Conservation (phyloP, 2,329 filamentous ascomycete species). For the Claviceps paspali region DNA sequence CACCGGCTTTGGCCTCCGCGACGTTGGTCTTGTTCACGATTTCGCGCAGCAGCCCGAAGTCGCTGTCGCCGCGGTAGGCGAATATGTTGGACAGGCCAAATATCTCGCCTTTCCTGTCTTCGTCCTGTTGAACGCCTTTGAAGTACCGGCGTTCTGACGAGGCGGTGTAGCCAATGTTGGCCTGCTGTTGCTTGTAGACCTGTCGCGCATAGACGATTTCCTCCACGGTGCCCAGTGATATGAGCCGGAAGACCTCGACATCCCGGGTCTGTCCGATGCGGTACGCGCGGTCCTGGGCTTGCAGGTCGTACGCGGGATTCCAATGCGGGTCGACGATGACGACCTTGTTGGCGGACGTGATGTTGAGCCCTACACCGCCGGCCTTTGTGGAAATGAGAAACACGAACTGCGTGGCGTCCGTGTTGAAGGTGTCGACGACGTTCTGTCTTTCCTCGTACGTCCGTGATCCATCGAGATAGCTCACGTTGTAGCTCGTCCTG, state of each 20-base stretch:
- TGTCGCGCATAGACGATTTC: constrained; percentile 95
- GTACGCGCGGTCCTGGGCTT: constrained; percentile 92
- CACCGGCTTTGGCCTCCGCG: constrained; percentile 77
- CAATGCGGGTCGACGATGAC: constrained; percentile 95
- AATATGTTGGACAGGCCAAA: constrained; percentile 85
- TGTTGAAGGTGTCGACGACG: constrained; percentile 82
- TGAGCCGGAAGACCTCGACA: constrained; percentile 86
- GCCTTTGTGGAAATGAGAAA: constrained; percentile 92
- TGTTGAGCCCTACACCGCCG: constrained; percentile 87
- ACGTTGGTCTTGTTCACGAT: constrained; percentile 98
- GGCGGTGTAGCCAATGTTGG: constrained; percentile 91
- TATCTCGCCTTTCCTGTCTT: constrained; percentile 75
- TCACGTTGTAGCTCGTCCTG: constrained; percentile 78
- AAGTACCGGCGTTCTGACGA: constrained; percentile 90
- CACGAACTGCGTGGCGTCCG: constrained; percentile 73
- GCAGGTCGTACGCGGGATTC: constrained; percentile 90
- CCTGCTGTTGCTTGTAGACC: constrained; percentile 98
- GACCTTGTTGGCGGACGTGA: constrained; percentile 95
- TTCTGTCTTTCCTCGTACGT: constrained; percentile 68
- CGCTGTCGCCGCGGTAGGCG: constrained; percentile 58
- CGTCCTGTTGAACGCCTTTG: constrained; percentile 77
- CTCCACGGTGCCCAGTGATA: constrained; percentile 85
- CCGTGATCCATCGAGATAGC: constrained; percentile 77
- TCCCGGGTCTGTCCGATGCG: constrained; percentile 85
- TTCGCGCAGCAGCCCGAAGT: constrained; percentile 71